Evolutionary conservation across 2,329 filamentous ascomycete genomes (phyloP), one percentile per base, ranked within the genome.

Genomic region (Phoma herbarum): DNA sequence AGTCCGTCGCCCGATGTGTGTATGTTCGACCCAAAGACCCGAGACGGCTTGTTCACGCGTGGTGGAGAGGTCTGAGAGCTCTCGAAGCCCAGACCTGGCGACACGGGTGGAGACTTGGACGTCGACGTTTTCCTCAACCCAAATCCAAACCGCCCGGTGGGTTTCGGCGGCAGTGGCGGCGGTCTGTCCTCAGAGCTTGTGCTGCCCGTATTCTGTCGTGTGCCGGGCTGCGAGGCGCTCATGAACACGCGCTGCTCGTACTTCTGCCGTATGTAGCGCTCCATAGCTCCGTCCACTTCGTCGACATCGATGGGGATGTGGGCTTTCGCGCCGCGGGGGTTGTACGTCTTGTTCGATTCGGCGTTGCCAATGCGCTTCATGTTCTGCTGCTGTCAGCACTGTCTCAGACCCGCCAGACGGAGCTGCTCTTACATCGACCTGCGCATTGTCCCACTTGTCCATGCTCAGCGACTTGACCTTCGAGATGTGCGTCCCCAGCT

Each of bases 381-480:
- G 73, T 90, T 94, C 92, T 97, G 70, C 35, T 35, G 44, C 31
- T 26, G 73, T 70, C 59, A 67, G 45, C 18, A 31, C 49, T 47
- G 29, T 45, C 35, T 37, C 26, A 16, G 28, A 10, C 20, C 18
- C 29, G 16, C 41, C 12, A 47, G 11, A 4, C 14, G 23, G 12
- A 14, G 41, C 60, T 26, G 20, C 46, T 41, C 86, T 79, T 82
- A 97, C 93, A 80, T 99, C 95, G 64, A 99, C 93, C 80, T 99
- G 95, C 61, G 98, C 95, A 72, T 90, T 89, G 47, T 91, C 88
- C 95, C 95, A 99, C 67, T 90, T 95, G 79, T 99, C 95, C 93
- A 99, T 98, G 78, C 91, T 98, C 80, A 99, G 80, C 35, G 93
- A 98, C 80, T 99, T 99, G 82, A 99, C 93, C 78, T 99, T 99